Evolutionary conservation across 2,329 filamentous ascomycete species (phyloP).

Genomic region (Fusarium sp.): DNA sequence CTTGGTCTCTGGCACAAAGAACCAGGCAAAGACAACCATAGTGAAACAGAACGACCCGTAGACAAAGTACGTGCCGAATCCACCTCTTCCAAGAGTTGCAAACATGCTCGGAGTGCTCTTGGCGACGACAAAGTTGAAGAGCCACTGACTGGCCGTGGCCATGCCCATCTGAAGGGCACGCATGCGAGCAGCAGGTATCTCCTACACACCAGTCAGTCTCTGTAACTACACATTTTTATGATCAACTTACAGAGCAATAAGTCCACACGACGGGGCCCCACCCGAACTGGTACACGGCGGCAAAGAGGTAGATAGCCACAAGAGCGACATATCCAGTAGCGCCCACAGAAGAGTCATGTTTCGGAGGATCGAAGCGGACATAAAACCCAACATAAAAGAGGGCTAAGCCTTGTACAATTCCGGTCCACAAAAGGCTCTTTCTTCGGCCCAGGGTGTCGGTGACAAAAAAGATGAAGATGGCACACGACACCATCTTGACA

Average conservation of each 20-base stretch:
- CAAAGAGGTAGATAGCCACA: background rate
- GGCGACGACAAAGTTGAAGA: constrained; percentile 29
- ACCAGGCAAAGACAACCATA: constrained; percentile 11
- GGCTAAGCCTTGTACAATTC: constrained; percentile 21
- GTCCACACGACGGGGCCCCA: constrained; percentile 22
- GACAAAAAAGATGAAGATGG: background rate
- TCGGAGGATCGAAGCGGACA: constrained; percentile 16
- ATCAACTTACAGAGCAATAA: constrained; percentile 5
- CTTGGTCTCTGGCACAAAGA: background rate
- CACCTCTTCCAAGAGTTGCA: constrained; percentile 8
- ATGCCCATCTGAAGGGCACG: constrained; percentile 25
- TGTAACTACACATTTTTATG: background rate
- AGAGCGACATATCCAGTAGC: constrained; percentile 18
- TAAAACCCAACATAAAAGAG: constrained; percentile 23
- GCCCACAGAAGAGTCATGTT: background rate
- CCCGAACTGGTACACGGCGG: background rate
- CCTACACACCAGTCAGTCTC: background rate
- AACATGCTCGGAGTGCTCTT: constrained; percentile 21
- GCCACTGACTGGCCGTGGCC: constrained; percentile 21
- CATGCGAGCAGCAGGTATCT: constrained; percentile 23
- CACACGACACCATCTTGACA: constrained; percentile 3
- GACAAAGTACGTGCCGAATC: constrained; percentile 25
- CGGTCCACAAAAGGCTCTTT: constrained; percentile 23
- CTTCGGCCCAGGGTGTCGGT: constrained; percentile 15
- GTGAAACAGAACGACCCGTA: constrained; percentile 23